Percentiles rank a stretch among this genome's conserved stretches.
Conservation (phyloP, 805 yeast species). For the Candida nemodendra region DNA sequence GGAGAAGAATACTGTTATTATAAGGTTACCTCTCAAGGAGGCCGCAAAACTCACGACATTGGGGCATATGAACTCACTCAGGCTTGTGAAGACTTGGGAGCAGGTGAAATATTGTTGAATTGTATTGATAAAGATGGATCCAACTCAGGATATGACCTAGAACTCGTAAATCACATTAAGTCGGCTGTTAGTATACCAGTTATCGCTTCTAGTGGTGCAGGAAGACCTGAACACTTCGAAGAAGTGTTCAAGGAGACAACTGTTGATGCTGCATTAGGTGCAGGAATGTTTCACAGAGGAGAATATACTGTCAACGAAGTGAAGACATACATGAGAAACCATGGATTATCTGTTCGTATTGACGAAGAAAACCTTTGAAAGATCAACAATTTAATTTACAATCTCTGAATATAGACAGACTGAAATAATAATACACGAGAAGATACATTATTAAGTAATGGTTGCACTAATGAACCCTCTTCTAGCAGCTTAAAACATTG, state of each 20-base stretch:
- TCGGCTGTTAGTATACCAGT: slow-evolving; percentile 81
- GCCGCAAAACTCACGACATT: slow-evolving; percentile 80
- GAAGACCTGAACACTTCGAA: slow-evolving; percentile 84
- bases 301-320: slow-evolving; percentile 88
- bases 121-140: slow-evolving; percentile 98
- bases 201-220: slow-evolving; percentile 98
- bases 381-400: too few relatives aligned
- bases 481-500: too few relatives aligned
- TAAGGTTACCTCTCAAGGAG: slow-evolving; percentile 95
- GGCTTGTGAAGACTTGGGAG: slow-evolving; percentile 92
- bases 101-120: slow-evolving; percentile 90
- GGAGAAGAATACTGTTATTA: slow-evolving; percentile 91
- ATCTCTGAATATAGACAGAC: too few relatives aligned
- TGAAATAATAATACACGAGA: too few relatives aligned
- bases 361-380: slow-evolving; percentile 35
- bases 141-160: slow-evolving; percentile 90
- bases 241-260: slow-evolving; percentile 80
- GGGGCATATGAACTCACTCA: slow-evolving; percentile 88
- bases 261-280: slow-evolving; percentile 97
- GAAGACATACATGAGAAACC: slow-evolving; percentile 57
- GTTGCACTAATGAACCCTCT: too few relatives aligned
- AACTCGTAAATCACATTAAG: slow-evolving; percentile 77
- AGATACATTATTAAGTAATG: too few relatives aligned
- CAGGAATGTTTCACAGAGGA: slow-evolving; percentile 97
- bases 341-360: slow-evolving; percentile 73